Evolutionary conservation across 495 filamentous ascomycete genomes (phyloP), one percentile per base, ranked within the genome.

Genomic region (Xylaria intraflava): DNA sequence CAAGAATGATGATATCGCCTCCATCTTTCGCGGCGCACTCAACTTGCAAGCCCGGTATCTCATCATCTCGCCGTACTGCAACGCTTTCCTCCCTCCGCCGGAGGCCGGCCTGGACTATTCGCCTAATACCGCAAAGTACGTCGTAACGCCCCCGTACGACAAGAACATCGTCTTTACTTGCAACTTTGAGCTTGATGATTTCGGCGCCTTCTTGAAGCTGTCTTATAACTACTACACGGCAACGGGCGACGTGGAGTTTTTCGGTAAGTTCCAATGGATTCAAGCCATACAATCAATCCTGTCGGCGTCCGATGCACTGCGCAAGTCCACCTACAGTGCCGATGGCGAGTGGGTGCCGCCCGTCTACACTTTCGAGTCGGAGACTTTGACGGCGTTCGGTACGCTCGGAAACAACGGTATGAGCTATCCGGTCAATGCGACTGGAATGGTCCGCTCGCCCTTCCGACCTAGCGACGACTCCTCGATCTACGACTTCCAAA

Each of bases 381-480:
- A 69, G 27, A 85, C 82, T 0, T 77, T 72, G 49, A 74, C 78
- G 12, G 73, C 76, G 6, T 75, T 77, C 4, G 83, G 83, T 48
- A 85, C 83, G 3, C 72, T 83, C 14, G 77, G 73, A 35, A 85
- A 85, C 58, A 70, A 81, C 57, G 83, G 83, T 2, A 62, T 82
- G 27, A 80, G 80, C 29, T 83, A 80, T 43, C 83, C 83, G 4
- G 70, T 80, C 11, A 79, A 76, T 43, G 72, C 73, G 46, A 85
- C 80, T 20, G 82, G 82, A 30, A 73, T 85, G 65, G 76, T 85
- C 2, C 72, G 83, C 11, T 79, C 77, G 12, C 80, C 79, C 0
- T 85, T 86, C 69, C 72, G 83, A 4, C 83, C 83, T 0, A 81
- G 77, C 27, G 82, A 84, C 57, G 82, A 85, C 62, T 62, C 75